Evolutionary conservation across 2,329 filamentous ascomycete species (phyloP).

Genomic region (Epichloe aotearoae): DNA sequence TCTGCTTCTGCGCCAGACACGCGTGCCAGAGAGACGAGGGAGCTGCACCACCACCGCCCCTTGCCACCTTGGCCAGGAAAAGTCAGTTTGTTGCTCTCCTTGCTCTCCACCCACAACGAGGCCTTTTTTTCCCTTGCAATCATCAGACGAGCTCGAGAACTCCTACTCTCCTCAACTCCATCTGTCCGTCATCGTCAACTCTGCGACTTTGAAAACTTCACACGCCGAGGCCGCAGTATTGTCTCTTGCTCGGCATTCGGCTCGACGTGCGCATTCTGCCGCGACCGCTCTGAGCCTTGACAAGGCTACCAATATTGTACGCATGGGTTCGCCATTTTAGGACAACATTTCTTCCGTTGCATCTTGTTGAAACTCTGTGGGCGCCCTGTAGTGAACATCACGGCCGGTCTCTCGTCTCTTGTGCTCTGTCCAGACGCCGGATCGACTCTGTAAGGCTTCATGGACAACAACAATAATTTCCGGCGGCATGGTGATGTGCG

Average conservation of each 20-base stretch:
- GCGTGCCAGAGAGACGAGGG: neutral
- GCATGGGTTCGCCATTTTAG: neutral
- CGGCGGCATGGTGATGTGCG: slow-evolving; percentile 26
- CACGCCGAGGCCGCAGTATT: neutral
- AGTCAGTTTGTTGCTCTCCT: neutral
- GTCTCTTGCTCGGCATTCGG: neutral
- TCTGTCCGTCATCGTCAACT: neutral
- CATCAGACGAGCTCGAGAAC: neutral
- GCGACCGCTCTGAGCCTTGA: neutral
- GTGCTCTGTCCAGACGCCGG: neutral
- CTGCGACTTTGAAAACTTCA: neutral
- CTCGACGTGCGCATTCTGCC: neutral
- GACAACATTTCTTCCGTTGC: neutral
- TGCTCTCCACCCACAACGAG: slow-evolving; percentile 1
- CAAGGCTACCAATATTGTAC: neutral
- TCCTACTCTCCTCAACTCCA: neutral
- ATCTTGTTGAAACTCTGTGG: neutral
- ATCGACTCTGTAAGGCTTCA: slow-evolving; percentile 8
- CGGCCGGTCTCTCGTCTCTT: neutral
- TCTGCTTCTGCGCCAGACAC: neutral
- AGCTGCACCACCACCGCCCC: neutral
- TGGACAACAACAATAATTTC: slow-evolving; percentile 30
- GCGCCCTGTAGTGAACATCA: neutral
- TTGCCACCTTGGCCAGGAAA: neutral
- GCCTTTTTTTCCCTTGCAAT: neutral